Percentiles rank a stretch among this genome's conserved stretches.
Evolutionary conservation across 768 basidiomycete genomes (phyloP).

Genomic region (Rhodosporidiobolus sp.): DNA sequence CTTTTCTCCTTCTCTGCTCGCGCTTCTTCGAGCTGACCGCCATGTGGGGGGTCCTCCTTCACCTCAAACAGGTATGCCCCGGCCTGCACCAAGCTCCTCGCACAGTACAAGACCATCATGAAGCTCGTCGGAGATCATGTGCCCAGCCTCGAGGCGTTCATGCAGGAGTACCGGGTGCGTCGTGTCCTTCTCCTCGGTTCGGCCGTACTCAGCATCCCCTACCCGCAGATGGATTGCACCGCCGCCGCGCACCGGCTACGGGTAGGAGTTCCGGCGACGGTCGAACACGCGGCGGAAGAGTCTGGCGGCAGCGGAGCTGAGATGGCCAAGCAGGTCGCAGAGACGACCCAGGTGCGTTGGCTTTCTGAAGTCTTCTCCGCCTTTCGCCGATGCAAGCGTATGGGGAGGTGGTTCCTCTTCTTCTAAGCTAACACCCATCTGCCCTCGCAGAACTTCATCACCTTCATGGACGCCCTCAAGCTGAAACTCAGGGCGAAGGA

Average conservation of each 20-base stretch:
- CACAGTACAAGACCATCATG: constrained; percentile 95
- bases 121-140: constrained; percentile 91
- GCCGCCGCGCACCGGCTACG: constrained; percentile 85
- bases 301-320: constrained; percentile 58
- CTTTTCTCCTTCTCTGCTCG: neutral
- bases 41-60: constrained; percentile 20
- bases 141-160: constrained; percentile 80
- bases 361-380: neutral
- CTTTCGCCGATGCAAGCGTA: constrained; percentile 15
- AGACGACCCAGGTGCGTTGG: constrained; percentile 79
- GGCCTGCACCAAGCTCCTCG: constrained; percentile 86
- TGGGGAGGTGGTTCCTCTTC: too few relatives aligned
- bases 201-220: neutral
- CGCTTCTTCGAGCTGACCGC: neutral
- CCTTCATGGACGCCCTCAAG: constrained; percentile 96
- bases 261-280: constrained; percentile 92
- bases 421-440: neutral
- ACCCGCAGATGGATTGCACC: constrained; percentile 76
- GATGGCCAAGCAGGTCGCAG: constrained; percentile 93
- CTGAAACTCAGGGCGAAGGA: constrained; percentile 92
- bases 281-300: constrained; percentile 86
- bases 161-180: constrained; percentile 76
- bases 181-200: neutral
- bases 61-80: constrained; percentile 82
- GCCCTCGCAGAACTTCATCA: constrained; percentile 77